Evolutionary conservation across 1,139 yeast genomes (phyloP), one percentile per base, ranked within the genome.

Genomic region (Diutina sp.): DNA sequence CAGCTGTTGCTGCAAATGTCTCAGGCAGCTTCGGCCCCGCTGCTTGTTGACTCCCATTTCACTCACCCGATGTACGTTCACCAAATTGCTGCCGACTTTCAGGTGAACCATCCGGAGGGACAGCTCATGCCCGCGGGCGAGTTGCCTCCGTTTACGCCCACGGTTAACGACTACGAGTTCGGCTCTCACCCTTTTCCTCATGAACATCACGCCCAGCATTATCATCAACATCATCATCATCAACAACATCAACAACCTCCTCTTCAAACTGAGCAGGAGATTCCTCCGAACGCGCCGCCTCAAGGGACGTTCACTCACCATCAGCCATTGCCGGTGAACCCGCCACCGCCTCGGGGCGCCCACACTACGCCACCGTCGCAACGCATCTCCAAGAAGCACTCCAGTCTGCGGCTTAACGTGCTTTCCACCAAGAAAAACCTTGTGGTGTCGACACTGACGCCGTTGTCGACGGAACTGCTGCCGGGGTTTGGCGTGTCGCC

Each of bases 311-410:
- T 48, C 16, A 48, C 51, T 11, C 35, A 28, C 38, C 51, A 50
- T 2, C 53, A 50, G 16, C 51, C 51, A 11, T 12, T 47, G 51
- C n/a, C 30, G 35, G 41, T 35, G n/a, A 35, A 35, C 41, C 51
- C 51, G 21, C 51, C 38, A 5, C 51, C 38, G 5, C n/a, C n/a
- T 1, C 46, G 12, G 46, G 30, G 16, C 8, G 51, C 14, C 28
- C 53, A 50, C 16, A 50, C 53, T 45, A 50, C 53, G 21, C 53
- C 53, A 1, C 53, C 53, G n/a, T 50, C 53, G n/a, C 53, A 50
- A 32, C 53, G 53, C 21, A 50, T 50, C 5, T 16, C 45, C 29
- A 50, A 50, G 12, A 50, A 50, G 44, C 44, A 30, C 12, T 32
- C 32, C 41, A 30, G 32, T 38, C 45, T 12, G 28, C 44, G 53